These are phyloP conservation scores for Vitis hybrid DNA, from an alignment of 177 flowering plant species.

Conservation along the genomic window DNA sequence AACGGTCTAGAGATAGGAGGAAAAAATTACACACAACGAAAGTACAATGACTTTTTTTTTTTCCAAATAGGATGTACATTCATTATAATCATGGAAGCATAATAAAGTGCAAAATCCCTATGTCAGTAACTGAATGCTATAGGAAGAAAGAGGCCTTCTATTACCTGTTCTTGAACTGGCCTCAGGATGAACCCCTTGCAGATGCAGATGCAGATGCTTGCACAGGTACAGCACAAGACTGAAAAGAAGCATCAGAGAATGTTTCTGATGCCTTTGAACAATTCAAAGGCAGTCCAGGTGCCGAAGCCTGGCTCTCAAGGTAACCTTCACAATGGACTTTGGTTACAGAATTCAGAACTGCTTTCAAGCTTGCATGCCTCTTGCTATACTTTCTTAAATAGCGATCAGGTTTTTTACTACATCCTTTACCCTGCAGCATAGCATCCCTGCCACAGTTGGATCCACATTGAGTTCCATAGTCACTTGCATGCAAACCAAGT, in stretches of 20 bases:
- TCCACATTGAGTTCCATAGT: slow-evolving; percentile 1
- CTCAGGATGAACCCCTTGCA: slow-evolving; percentile 6
- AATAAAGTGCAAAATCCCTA: no score
- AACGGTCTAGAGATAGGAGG: no score
- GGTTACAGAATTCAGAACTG: slow-evolving; percentile 3
- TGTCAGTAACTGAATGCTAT: no score
- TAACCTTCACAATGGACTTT: slow-evolving; percentile 11
- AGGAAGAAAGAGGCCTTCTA: no score
- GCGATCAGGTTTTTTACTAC: slow-evolving; percentile 21
- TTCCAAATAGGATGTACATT: no score
- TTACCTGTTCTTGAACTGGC: neutral
- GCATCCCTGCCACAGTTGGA: slow-evolving; percentile 10
- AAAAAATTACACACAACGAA: no score
- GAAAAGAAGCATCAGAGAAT: slow-evolving; percentile 19
- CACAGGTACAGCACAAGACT: slow-evolving; percentile 21
- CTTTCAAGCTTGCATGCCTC: slow-evolving; percentile 22
- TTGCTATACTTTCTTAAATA: slow-evolving; percentile 35
- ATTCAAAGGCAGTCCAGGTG: slow-evolving; percentile 12
- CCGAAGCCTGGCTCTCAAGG: slow-evolving; percentile 13
- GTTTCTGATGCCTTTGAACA: slow-evolving; percentile 21
- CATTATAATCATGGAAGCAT: no score
- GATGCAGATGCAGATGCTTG: slow-evolving; percentile 20
- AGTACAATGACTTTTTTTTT: no score
- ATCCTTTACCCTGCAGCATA: slow-evolving; percentile 2
- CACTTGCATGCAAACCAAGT: slow-evolving; percentile 5